A percentile compares a stretch with the other conserved stretches of the same genome.
Conservation (phyloP, 176 grass and related monocot genomes). For the Themeda triandra region DNA sequence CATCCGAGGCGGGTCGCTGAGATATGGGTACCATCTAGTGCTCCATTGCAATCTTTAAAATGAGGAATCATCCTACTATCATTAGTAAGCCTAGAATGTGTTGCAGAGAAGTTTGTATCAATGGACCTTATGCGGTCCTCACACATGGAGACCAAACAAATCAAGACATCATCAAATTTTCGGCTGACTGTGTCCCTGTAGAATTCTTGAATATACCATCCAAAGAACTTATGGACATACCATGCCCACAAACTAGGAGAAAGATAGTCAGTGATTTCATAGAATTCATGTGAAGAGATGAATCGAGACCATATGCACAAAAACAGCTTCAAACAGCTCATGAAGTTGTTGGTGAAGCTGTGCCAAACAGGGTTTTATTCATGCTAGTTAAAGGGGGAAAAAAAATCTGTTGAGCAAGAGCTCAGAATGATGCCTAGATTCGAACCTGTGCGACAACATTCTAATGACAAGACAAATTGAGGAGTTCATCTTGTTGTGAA, state of each 20-base stretch:
- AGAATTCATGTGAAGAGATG: background rate
- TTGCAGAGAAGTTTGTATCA: background rate
- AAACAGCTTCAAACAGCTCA: too few relatives aligned
- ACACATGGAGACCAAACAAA: background rate
- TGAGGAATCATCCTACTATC: background rate
- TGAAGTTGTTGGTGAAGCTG: too few relatives aligned
- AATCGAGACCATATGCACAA: too few relatives aligned
- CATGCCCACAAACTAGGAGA: background rate
- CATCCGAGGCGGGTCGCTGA: fast-evolving
- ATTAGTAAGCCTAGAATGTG: background rate
- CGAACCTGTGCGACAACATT: too few relatives aligned
- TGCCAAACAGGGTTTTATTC: too few relatives aligned
- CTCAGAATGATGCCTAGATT: too few relatives aligned
- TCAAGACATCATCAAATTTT: background rate
- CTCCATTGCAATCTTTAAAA: background rate
- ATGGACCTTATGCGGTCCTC: background rate
- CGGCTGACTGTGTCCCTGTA: background rate
- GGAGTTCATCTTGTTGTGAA: too few relatives aligned
- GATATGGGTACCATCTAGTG: background rate
- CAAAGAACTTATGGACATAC: background rate
- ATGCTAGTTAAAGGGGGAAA: too few relatives aligned
- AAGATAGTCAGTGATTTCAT: background rate
- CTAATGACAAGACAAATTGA: too few relatives aligned
- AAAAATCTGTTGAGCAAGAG: too few relatives aligned
- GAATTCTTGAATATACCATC: background rate